Conservation (phyloP, 495 filamentous ascomycete genomes). For the Penicillium cinerascens region DNA sequence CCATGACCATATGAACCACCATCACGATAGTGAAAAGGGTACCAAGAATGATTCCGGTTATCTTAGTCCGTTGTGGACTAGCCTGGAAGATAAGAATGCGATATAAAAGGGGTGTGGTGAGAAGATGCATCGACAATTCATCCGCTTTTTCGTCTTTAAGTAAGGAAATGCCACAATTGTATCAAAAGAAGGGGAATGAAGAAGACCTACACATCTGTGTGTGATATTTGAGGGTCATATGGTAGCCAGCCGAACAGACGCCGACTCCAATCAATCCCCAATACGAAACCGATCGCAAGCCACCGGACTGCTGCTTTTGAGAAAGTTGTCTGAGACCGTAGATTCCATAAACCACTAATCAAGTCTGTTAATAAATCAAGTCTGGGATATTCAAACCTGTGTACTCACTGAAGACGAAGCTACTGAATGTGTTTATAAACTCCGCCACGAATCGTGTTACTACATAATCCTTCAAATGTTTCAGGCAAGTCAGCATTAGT, state of each 20-base stretch:
- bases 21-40: slow-evolving; percentile 25
- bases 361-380: neutral
- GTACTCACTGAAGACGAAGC: slow-evolving; percentile 24
- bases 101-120: slow-evolving; percentile 32
- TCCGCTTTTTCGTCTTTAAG: slow-evolving; percentile 16
- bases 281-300: slow-evolving; percentile 26
- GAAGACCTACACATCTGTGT: slow-evolving; percentile 32
- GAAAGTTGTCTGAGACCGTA: slow-evolving; percentile 24
- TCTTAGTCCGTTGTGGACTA: slow-evolving; percentile 10
- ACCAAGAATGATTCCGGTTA: slow-evolving; percentile 16
- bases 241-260: slow-evolving; percentile 29
- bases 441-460: slow-evolving; percentile 32
- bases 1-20: slow-evolving; percentile 31
- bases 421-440: slow-evolving; percentile 36
- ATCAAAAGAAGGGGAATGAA: neutral
- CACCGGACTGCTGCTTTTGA: slow-evolving; percentile 5
- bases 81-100: slow-evolving; percentile 27
- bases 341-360: slow-evolving; percentile 23
- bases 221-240: slow-evolving; percentile 35
- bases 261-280: slow-evolving; percentile 32
- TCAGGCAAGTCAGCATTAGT: neutral
- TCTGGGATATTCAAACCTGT: neutral
- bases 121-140: slow-evolving; percentile 34
- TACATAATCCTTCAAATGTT: slow-evolving; percentile 34
- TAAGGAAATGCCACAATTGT: neutral